Evolutionary conservation across 441 rosid genomes (phyloP).

Genomic region (Mallotus japonicus): DNA sequence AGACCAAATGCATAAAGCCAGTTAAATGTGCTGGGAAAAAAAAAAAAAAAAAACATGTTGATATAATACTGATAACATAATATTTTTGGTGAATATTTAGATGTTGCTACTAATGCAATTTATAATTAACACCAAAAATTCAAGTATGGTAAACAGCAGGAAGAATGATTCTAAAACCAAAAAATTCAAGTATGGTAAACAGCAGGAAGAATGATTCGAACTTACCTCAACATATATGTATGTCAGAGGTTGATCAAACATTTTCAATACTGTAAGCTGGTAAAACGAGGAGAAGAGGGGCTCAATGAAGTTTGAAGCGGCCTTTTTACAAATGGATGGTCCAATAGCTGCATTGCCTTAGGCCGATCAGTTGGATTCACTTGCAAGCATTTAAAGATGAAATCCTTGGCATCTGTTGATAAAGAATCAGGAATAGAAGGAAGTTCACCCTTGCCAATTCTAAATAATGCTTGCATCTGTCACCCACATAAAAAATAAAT

Average conservation of each 20-base stretch:
- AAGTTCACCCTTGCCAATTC: slow-evolving; percentile 62
- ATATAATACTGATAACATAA: too few species aligned
- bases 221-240: not conserved
- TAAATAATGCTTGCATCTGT: slow-evolving; percentile 67
- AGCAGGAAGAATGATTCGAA: not conserved
- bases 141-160: not conserved
- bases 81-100: too few species aligned
- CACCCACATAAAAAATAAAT: not conserved
- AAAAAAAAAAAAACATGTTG: not conserved
- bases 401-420: slow-evolving; percentile 57
- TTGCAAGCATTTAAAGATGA: slow-evolving; percentile 53
- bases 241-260: not conserved
- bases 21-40: not conserved
- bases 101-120: too few species aligned
- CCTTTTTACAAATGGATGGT: slow-evolving; percentile 68
- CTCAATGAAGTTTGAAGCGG: slow-evolving; percentile 34
- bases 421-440: slow-evolving; percentile 50
- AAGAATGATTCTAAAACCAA: not conserved
- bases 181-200: not conserved
- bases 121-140: not conserved
- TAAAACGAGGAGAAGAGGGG: slow-evolving; percentile 48
- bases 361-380: slow-evolving; percentile 61
- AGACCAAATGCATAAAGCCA: too few species aligned
- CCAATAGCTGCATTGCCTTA: slow-evolving; percentile 55
- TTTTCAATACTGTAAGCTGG: not conserved